A percentile compares a stretch with the other conserved stretches of the same genome.
phyloP scores from a whole-genome alignment of 169 alveolate species.

The Amoebophrya sp. region DNA sequence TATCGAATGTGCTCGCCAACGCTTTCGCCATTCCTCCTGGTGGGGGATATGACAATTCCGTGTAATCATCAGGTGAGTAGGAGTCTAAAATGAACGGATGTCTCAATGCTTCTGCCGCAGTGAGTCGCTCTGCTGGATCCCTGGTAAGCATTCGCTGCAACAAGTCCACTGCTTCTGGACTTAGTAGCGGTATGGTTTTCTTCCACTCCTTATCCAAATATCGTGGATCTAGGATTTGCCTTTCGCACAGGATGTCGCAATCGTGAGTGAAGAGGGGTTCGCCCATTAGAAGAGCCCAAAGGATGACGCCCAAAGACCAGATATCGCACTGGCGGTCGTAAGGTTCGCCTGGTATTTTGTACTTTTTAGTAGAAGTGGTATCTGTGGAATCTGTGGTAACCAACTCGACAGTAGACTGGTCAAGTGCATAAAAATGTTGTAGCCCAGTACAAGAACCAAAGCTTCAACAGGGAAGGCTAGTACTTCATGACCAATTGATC shows the following conservation, averaged over 20 bases:
- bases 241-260: neutral
- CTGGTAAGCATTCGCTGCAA: constrained; percentile 41
- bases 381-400: too few relatives aligned
- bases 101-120: constrained; percentile 39
- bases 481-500: too few relatives aligned
- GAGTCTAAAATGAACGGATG: constrained; percentile 50
- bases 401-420: too few relatives aligned
- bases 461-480: too few relatives aligned
- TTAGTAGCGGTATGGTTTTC: neutral
- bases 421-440: too few relatives aligned
- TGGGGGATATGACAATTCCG: too few relatives aligned
- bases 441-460: too few relatives aligned
- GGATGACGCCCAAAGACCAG: constrained; percentile 33
- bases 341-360: too few relatives aligned
- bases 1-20: too few relatives aligned
- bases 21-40: too few relatives aligned
- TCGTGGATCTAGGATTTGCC: neutral
- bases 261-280: constrained; percentile 26
- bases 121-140: constrained; percentile 44
- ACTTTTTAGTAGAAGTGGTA: too few relatives aligned
- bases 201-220: neutral
- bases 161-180: constrained; percentile 44
- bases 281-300: constrained; percentile 14
- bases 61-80: neutral
- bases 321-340: constrained; percentile 26